Evolutionary conservation across 176 grass and related monocot species (phyloP), one percentile per base, ranked within the genome.

Genomic region (Oryza longistaminata): DNA sequence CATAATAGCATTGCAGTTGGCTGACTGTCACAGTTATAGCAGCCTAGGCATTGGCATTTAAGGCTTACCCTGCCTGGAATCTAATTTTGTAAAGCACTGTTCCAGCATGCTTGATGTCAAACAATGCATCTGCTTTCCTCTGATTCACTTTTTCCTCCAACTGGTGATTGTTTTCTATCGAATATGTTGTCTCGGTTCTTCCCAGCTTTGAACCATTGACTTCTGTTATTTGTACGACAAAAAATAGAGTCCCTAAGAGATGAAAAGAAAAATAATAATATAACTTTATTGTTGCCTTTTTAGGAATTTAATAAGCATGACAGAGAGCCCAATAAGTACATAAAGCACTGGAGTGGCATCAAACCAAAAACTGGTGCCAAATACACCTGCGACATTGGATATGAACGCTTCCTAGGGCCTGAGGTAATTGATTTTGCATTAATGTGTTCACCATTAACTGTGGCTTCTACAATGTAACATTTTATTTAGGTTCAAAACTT

Each of bases 261-360:
- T 21, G 37, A 19, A 78, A 49, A 37, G 2, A 40, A 61, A 46
- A 7, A 53, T 24, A 80, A 43, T 27, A 37, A 53, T 52, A 19
- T 70, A 65, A 34, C 25, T 50, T 31, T 11, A 11, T 92, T 67
- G 0, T 66, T 87, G 29, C 68, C 65, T 85, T 79, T 79, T 89
- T 81, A 99, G 93, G 93, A 99, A 85, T 99, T 99, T 74, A 99
- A 99, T 88, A 99, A 94, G 52, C 91, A 99, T 86, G 96, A 99
- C 72, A 96, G 82, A 62, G 93, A 99, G 35, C 93, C 96, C 61
- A 74, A 91, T 64, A 99, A 94, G 86, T 99, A 92, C 55, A 85
- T 88, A 73, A 99, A 99, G 77, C 91, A 86, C 64, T 96, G 90
- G 90, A 88, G 70, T 77, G 93, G 96, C 31, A 75, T 89, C 86